phyloP scores from a whole-genome alignment of 108 stramenopile genomes.

The Parietichytrium sp. region DNA sequence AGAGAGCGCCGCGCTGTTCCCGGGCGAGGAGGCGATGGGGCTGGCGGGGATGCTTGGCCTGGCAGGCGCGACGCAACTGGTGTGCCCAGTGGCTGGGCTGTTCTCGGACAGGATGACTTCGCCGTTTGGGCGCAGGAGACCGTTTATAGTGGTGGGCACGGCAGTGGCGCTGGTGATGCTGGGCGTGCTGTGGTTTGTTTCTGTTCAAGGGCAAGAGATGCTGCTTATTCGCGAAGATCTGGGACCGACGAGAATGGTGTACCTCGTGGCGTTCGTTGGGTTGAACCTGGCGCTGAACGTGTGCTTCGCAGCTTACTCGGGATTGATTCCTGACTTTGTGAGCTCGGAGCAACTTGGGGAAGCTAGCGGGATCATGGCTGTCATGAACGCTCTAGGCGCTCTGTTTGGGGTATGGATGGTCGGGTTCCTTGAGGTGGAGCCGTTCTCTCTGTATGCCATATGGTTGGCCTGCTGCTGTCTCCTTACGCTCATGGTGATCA shows the following conservation, averaged over 20 bases:
- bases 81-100: constrained; percentile 27
- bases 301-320: constrained; percentile 21
- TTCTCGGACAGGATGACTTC: constrained; percentile 19
- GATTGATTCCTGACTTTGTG: constrained; percentile 20
- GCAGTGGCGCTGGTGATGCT: not conserved
- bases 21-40: not conserved
- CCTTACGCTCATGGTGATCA: constrained; percentile 7
- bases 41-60: constrained; percentile 7
- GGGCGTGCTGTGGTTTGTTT: not conserved
- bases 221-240: not conserved
- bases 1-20: constrained; percentile 25
- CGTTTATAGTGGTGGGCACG: constrained; percentile 19
- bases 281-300: constrained; percentile 17
- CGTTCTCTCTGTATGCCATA: not conserved
- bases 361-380: constrained; percentile 25
- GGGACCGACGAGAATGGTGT: not conserved
- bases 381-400: constrained; percentile 24
- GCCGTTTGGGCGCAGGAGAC: not conserved
- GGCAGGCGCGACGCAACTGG: constrained; percentile 31
- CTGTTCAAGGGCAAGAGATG: not conserved
- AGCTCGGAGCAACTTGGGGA: not conserved
- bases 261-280: not conserved
- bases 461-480: not conserved
- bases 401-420: constrained; percentile 27
- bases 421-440: constrained; percentile 28